Evolutionary conservation across 345 rosid genomes (phyloP).

Genomic region (Durio zibethinus): DNA sequence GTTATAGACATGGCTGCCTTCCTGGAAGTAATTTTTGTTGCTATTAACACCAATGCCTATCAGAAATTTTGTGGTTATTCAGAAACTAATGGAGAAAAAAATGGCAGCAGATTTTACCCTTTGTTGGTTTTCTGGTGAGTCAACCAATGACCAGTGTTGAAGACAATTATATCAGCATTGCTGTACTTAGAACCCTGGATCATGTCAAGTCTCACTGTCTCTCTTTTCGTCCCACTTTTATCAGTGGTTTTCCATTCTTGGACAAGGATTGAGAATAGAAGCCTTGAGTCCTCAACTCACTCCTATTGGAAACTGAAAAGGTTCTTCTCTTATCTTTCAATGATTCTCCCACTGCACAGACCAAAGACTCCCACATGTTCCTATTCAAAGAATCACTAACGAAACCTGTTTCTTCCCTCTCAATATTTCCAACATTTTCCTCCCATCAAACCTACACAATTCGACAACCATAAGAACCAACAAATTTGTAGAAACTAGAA

Average conservation of each 20-base stretch:
- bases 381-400: constrained; percentile 70
- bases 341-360: constrained; percentile 59
- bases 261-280: constrained; percentile 54
- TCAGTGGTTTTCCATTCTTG: constrained; percentile 38
- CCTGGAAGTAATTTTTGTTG: constrained; percentile 66
- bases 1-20: constrained; percentile 52
- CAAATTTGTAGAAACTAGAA: neutral
- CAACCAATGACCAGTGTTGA: constrained; percentile 65
- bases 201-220: constrained; percentile 45
- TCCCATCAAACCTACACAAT: constrained; percentile 51
- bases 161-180: constrained; percentile 48
- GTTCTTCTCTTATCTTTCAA: constrained; percentile 45
- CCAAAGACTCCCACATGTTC: constrained; percentile 77
- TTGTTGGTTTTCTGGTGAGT: constrained; percentile 44
- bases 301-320: constrained; percentile 38
- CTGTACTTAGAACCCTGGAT: constrained; percentile 32
- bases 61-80: neutral
- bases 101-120: constrained; percentile 24
- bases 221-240: constrained; percentile 23
- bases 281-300: constrained; percentile 40
- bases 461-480: neutral
- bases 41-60: neutral
- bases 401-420: constrained; percentile 58
- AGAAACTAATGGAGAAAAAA: neutral
- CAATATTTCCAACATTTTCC: constrained; percentile 50